Base-by-base conservation (phyloP, 2,329 filamentous ascomycete species). In the Aspergillus pseudoviridinutans region DNA sequence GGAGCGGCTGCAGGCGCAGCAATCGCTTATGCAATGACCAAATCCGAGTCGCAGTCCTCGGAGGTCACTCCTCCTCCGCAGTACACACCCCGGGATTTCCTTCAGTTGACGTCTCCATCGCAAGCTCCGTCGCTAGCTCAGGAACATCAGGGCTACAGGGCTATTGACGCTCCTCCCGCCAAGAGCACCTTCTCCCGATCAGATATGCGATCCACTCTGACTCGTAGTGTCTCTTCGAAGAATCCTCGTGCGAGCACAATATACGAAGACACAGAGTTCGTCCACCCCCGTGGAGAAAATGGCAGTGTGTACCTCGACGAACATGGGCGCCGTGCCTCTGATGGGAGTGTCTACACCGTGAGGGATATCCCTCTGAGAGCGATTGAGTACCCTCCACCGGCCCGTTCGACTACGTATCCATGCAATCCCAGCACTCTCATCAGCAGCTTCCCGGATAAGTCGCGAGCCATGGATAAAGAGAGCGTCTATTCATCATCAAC, bases 1-100 rank as follows among this genome's bases (percentile, higher is more conserved):
- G 91, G 90, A 47, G 90, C 89, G 32, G 90, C 90, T 17, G 90
- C 90, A 20, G 89, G 89, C 42, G 89, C 87, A 38, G 89, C 88
- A 9, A 79, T 90, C 44, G 88, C 90, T 9, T 96, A 94, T 74
- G 86, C 85, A 24, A 87, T 91, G 78, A 81, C 86, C 61, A 86
- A 83, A 63, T 80, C 81, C 58, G 86, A 89, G 42, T 66, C 68
- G 1, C 62, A 71, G 22, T 57, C 66, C 14, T 64, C 62, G 8
- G 64, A 69, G 5, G 54, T 54, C 29, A 67, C 53, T 35, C 63
- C 64, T 20, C 66, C 67, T 29, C 61, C 58, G 51, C 66, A 63
- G 54, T 68, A 65, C 61, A 66, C 56, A 58, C 62, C 58, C 17
- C 66, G 58, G 24, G 68, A 68, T 28, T 63, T 64, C 49, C 64